Conservation (phyloP, 148 eudicot genomes). For the Pouteria glomerata region DNA sequence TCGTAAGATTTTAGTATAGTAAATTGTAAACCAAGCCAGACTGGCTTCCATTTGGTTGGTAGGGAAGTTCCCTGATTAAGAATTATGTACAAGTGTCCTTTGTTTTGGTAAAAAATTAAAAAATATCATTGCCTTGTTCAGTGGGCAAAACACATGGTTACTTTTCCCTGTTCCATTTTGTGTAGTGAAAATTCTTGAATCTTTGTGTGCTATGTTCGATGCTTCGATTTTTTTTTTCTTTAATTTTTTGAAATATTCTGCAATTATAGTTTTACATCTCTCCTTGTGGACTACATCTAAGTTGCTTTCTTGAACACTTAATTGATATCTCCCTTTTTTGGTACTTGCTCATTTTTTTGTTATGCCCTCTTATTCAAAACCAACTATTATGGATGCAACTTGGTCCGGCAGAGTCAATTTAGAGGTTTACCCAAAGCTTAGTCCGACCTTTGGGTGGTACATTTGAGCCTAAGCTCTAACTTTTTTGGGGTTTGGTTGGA, state of each 20-base stretch:
- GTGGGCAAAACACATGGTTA: not conserved
- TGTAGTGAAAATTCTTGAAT: not conserved
- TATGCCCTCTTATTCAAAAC: not conserved
- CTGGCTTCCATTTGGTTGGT: not conserved
- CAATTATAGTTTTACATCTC: not conserved
- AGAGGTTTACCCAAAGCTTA: too few species aligned
- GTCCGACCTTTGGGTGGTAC: too few species aligned
- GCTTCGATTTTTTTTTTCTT: not conserved
- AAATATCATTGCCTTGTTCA: not conserved
- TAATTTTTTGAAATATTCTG: not conserved
- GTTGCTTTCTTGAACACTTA: not conserved
- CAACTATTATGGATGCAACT: too few species aligned
- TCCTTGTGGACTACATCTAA: not conserved
- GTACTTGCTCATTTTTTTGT: not conserved
- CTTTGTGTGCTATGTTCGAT: not conserved
- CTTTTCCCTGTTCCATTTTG: constrained; percentile 5
- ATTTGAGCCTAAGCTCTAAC: too few species aligned
- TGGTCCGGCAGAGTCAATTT: too few species aligned
- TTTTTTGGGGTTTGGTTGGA: too few species aligned
- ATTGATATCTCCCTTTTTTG: too few species aligned
- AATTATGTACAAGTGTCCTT: not conserved
- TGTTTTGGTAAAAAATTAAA: not conserved
- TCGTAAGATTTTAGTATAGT: not conserved
- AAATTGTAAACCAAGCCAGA: not conserved
- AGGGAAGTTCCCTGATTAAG: too few species aligned